Conservation (phyloP, 441 rosid species). For the Brassica balearica region DNA sequence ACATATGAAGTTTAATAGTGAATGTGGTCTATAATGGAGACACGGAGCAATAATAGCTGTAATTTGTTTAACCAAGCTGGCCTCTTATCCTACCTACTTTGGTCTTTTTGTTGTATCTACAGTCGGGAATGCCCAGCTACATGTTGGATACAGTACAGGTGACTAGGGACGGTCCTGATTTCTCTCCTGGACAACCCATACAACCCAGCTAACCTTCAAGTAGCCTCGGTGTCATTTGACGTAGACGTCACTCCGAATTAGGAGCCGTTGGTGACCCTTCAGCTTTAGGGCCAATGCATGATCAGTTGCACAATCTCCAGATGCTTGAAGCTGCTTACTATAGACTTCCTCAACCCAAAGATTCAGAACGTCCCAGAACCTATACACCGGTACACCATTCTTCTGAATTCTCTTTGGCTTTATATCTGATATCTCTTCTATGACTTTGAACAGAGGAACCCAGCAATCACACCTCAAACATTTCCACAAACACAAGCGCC, state of each 20-base stretch:
- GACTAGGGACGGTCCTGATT: conserved; percentile 61
- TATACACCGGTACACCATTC: conserved; percentile 72
- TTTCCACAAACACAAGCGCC: conserved; percentile 98
- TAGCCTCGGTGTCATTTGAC: conserved; percentile 79
- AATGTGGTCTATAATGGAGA: conserved; percentile 12
- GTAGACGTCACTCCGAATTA: conserved; percentile 81
- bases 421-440: conserved; percentile 1
- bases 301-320: conserved; percentile 80
- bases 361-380: conserved; percentile 89
- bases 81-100: conserved; percentile 12
- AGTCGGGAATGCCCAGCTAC: conserved; percentile 72
- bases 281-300: conserved; percentile 73
- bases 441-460: conserved; percentile 74
- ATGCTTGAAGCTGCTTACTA: conserved; percentile 90
- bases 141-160: conserved; percentile 74
- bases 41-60: conserved; percentile 11
- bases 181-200: conserved; percentile 92
- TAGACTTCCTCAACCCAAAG: conserved; percentile 91
- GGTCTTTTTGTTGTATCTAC: conserved; percentile 28
- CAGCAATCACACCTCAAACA: conserved; percentile 77
- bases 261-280: conserved; percentile 92
- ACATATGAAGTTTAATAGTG: conserved; percentile 32
- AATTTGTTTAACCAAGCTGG: conserved; percentile 3
- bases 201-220: conserved; percentile 78
- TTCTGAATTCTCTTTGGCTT: conserved; percentile 14